Evolutionary conservation across 2,329 filamentous ascomycete species (phyloP).

Genomic region (Phoma sp.): DNA sequence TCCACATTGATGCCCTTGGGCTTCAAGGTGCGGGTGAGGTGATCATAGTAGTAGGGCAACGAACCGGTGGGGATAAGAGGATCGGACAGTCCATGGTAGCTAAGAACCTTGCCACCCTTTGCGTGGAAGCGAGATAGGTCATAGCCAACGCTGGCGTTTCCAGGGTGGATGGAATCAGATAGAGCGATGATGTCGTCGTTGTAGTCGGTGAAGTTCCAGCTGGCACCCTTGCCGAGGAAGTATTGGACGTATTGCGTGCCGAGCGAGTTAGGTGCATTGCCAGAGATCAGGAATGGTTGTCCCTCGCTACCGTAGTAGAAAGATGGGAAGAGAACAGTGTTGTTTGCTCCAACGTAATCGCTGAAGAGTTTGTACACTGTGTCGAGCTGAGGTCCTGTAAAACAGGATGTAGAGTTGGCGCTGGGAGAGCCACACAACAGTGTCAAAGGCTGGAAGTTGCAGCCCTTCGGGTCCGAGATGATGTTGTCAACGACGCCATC

Average conservation of each 20-base stretch:
- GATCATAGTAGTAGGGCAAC: constrained; percentile 59
- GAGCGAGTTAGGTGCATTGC: constrained; percentile 43
- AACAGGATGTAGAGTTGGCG: constrained; percentile 46
- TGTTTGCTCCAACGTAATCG: constrained; percentile 50
- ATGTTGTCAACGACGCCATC: constrained; percentile 58
- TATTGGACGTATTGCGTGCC: constrained; percentile 50
- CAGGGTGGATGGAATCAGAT: constrained; percentile 52
- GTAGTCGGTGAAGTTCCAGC: constrained; percentile 49
- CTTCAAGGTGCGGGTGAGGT: constrained; percentile 48
- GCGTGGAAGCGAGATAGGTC: constrained; percentile 55
- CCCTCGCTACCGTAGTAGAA: constrained; percentile 48
- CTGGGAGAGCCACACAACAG: constrained; percentile 45
- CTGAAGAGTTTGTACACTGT: constrained; percentile 52
- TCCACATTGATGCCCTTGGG: constrained; percentile 46
- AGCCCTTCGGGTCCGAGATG: constrained; percentile 53
- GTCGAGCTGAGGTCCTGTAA: constrained; percentile 52
- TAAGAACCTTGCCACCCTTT: constrained; percentile 50
- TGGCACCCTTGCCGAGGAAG: constrained; percentile 49
- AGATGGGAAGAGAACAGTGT: constrained; percentile 51
- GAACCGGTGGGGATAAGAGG: constrained; percentile 57
- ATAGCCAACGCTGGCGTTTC: constrained; percentile 57
- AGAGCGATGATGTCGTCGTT: constrained; percentile 49
- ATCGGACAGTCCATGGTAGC: constrained; percentile 54
- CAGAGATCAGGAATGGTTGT: constrained; percentile 48
- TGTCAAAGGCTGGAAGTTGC: constrained; percentile 50